Conservation (phyloP, 2,329 filamentous ascomycete genomes). For the Xylariomycetidae sp. region DNA sequence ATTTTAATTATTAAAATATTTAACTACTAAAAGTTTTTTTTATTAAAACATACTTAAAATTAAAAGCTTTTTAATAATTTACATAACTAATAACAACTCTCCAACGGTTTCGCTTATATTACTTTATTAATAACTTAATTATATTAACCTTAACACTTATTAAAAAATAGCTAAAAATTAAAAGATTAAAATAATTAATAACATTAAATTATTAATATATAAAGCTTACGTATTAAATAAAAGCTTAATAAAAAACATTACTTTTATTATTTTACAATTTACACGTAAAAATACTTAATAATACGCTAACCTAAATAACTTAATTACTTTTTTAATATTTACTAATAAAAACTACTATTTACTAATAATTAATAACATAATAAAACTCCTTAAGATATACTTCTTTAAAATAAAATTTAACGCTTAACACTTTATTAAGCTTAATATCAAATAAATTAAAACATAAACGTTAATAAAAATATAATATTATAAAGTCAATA, state of each 20-base stretch:
- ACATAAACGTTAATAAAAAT: too few relatives aligned
- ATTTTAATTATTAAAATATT: not conserved
- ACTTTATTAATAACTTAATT: not conserved
- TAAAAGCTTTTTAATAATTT: not conserved
- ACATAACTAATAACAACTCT: not conserved
- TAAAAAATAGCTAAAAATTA: not conserved
- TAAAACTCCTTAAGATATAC: not conserved
- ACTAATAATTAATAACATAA: slow-evolving; percentile 1
- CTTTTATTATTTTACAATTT: not conserved
- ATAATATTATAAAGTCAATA: slow-evolving; percentile 2
- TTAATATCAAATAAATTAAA: slow-evolving; percentile 1
- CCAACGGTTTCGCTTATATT: not conserved
- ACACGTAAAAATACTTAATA: not conserved
- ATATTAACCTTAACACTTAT: not conserved
- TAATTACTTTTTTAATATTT: not conserved
- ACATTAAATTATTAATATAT: not conserved
- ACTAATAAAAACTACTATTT: slow-evolving; percentile 1
- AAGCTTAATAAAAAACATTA: too few relatives aligned
- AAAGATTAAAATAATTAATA: not conserved
- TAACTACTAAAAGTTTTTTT: too few relatives aligned
- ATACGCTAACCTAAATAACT: not conserved
- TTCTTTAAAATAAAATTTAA: not conserved
- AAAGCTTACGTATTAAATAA: slow-evolving; percentile 1
- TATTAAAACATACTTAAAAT: not conserved
- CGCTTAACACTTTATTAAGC: not conserved